Evolutionary conservation across 2,329 filamentous ascomycete species (phyloP).

Genomic region (Cytospora leucostoma): DNA sequence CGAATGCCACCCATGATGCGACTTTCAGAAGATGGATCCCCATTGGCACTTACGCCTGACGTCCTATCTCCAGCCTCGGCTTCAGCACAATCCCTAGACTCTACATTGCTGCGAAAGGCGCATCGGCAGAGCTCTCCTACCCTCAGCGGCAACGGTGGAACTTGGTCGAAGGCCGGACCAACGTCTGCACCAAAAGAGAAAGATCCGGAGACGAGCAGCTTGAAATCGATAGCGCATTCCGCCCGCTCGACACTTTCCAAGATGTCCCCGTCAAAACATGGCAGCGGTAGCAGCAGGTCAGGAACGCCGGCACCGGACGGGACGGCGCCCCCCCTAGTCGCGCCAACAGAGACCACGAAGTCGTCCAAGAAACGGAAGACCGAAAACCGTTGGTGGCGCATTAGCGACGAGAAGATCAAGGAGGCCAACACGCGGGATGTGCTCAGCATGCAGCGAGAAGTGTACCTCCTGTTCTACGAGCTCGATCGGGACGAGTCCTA

Average conservation of each 20-base stretch:
- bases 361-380: slow-evolving; percentile 51
- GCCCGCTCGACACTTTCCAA: slow-evolving; percentile 56
- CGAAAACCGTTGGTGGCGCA: slow-evolving; percentile 90
- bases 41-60: slow-evolving; percentile 50
- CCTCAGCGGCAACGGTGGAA: slow-evolving; percentile 15
- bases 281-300: slow-evolving; percentile 34
- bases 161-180: slow-evolving; percentile 7
- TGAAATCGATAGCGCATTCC: slow-evolving; percentile 59
- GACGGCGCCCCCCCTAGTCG: slow-evolving; percentile 28
- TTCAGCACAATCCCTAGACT: slow-evolving; percentile 27
- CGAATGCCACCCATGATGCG: slow-evolving; percentile 37
- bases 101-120: slow-evolving; percentile 19
- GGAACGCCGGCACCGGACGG: slow-evolving; percentile 22
- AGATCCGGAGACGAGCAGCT: slow-evolving; percentile 51
- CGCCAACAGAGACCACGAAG: slow-evolving; percentile 28
- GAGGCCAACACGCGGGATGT: slow-evolving; percentile 93
- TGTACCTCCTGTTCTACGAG: slow-evolving; percentile 96
- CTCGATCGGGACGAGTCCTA: slow-evolving; percentile 56
- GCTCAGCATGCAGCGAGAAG: slow-evolving; percentile 89
- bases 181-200: slow-evolving; percentile 36
- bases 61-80: slow-evolving; percentile 40
- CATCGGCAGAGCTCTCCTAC: slow-evolving; percentile 16
- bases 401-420: slow-evolving; percentile 95
- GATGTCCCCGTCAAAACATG: slow-evolving; percentile 43
- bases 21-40: slow-evolving; percentile 39